These are phyloP conservation scores for Ogataea parapolymorpha DNA, from an alignment of 805 yeast species.

Conservation along the genomic window DNA sequence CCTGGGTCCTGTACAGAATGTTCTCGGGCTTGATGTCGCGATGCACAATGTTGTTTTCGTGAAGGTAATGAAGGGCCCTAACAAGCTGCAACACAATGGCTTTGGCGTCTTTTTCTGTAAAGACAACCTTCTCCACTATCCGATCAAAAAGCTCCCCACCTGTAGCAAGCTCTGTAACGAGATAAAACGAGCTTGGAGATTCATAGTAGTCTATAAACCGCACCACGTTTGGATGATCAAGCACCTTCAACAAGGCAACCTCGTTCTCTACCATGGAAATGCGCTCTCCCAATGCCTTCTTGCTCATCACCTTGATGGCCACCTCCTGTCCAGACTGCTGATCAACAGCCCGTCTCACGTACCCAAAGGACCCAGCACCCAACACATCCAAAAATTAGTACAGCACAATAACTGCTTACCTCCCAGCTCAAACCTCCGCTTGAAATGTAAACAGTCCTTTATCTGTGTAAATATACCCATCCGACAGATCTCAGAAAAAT, in stretches of 20 bases:
- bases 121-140: constrained; percentile 68
- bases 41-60: constrained; percentile 66
- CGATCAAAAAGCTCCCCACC: constrained; percentile 93
- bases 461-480: constrained; percentile 12
- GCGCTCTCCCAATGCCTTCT: constrained; percentile 72
- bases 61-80: constrained; percentile 72
- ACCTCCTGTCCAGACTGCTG: constrained; percentile 55
- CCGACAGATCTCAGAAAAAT: background rate
- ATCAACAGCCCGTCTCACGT: constrained; percentile 65
- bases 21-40: constrained; percentile 73
- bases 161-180: constrained; percentile 85
- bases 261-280: constrained; percentile 68
- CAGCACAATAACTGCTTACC: constrained; percentile 4
- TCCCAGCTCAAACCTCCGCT: constrained; percentile 66
- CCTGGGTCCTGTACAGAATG: constrained; percentile 56
- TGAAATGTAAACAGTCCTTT: constrained; percentile 26
- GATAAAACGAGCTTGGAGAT: constrained; percentile 77
- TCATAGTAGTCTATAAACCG: constrained; percentile 86
- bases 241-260: constrained; percentile 55
- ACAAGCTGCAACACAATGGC: constrained; percentile 64
- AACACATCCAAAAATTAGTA: constrained; percentile 43
- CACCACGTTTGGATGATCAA: constrained; percentile 78
- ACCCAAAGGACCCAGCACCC: constrained; percentile 91
- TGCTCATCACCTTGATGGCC: constrained; percentile 79
- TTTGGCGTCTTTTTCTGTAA: constrained; percentile 82